A percentile compares a stretch with the other conserved stretches of the same genome.
These are phyloP conservation scores for Amaranthus cruentus DNA, from an alignment of 148 eudicot genomes.

Conservation along the genomic window DNA sequence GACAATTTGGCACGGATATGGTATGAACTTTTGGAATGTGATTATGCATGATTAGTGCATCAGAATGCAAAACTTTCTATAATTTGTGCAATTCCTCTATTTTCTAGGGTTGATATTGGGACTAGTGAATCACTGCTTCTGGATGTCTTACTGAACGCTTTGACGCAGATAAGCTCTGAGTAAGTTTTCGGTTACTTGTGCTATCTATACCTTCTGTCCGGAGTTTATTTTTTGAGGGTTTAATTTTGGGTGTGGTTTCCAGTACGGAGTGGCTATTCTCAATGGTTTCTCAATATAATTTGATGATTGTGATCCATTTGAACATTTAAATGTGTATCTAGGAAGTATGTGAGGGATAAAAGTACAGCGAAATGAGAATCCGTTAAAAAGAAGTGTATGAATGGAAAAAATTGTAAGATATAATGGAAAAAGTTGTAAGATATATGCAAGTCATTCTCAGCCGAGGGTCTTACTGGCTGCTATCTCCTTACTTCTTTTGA, in stretches of 20 bases:
- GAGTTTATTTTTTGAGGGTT: not conserved
- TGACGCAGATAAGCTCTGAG: constrained; percentile 93
- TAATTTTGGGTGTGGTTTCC: not conserved
- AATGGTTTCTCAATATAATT: no score
- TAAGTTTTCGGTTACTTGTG: constrained; percentile 31
- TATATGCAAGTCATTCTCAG: no score
- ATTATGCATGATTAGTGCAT: constrained; percentile 1
- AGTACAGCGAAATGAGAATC: no score
- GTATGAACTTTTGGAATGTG: constrained; percentile 30
- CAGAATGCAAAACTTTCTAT: not conserved
- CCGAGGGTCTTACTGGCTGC: no score
- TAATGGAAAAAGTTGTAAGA: no score
- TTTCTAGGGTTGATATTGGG: constrained; percentile 88
- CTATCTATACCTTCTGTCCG: not conserved
- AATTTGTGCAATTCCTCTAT: not conserved
- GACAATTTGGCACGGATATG: constrained; percentile 88
- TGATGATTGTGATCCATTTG: not conserved
- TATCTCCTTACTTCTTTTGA: no score
- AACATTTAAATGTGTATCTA: not conserved
- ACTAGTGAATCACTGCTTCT: constrained; percentile 72
- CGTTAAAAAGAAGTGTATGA: no score
- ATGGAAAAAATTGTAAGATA: no score
- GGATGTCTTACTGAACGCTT: constrained; percentile 74
- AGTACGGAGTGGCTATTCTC: not conserved
- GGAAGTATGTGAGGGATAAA: no score